Percentiles rank a stretch among this genome's conserved stretches.
Evolutionary conservation across 768 basidiomycete species (phyloP).

Genomic region (Boletus pseudo-olivaceus): DNA sequence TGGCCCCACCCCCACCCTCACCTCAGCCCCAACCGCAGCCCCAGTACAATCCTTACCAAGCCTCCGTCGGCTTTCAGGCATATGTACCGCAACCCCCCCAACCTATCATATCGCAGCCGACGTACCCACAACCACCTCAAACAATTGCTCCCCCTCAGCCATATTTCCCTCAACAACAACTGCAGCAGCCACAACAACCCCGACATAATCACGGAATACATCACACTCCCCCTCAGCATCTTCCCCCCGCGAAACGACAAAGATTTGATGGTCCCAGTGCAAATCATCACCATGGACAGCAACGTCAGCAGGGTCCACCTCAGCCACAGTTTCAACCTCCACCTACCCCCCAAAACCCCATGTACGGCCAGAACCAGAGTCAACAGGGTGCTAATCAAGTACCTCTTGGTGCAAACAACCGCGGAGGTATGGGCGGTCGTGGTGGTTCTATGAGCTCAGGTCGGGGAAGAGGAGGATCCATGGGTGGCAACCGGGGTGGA

Average conservation of each 20-base stretch:
- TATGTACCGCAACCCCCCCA: slow-evolving; percentile 65
- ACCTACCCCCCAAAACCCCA: slow-evolving; percentile 24
- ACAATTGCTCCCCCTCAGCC: slow-evolving; percentile 39
- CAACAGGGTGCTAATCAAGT: slow-evolving; percentile 44
- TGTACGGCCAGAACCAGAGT: slow-evolving; percentile 33
- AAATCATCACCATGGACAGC: slow-evolving; percentile 38
- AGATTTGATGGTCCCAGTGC: slow-evolving; percentile 79
- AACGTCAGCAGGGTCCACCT: slow-evolving; percentile 45
- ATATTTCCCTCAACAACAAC: slow-evolving; percentile 38
- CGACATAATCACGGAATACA: slow-evolving; percentile 49
- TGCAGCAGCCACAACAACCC: slow-evolving; percentile 39
- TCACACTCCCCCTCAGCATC: slow-evolving; percentile 71
- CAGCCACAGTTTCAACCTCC: slow-evolving; percentile 57
- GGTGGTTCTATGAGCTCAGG: slow-evolving; percentile 34
- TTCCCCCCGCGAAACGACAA: slow-evolving; percentile 90
- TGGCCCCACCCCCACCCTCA: no score
- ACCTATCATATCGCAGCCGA: slow-evolving; percentile 46
- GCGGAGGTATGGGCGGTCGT: slow-evolving; percentile 45
- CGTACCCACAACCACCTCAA: slow-evolving; percentile 43
- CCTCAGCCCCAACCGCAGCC: slow-evolving; percentile 58
- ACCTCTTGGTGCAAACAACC: slow-evolving; percentile 39
- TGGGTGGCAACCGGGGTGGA: slow-evolving; percentile 43
- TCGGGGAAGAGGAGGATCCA: slow-evolving; percentile 48
- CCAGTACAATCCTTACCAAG: slow-evolving; percentile 75
- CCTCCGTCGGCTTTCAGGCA: slow-evolving; percentile 58